phyloP scores from a whole-genome alignment of 2,329 filamentous ascomycete species.

The Arthrobotrys sphaeroides region DNA sequence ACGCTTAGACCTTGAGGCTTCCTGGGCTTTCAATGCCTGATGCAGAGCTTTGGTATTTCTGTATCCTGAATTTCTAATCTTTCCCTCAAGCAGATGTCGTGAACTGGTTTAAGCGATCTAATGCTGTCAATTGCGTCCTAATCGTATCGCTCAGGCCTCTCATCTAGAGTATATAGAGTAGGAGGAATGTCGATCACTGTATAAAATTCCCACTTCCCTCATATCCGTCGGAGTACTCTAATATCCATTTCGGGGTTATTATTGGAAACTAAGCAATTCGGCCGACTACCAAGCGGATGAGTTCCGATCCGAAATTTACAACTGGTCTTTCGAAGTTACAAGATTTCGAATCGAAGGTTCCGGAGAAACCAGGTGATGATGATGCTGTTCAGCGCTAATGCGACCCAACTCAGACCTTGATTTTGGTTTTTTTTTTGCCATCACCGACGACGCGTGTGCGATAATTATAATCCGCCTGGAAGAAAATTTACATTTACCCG shows the following conservation, averaged over 20 bases:
- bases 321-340: neutral
- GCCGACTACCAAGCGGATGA: too few species aligned
- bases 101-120: neutral
- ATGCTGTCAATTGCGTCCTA: neutral
- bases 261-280: neutral
- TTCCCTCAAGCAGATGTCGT: neutral
- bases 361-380: neutral
- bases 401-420: slow-evolving; percentile 8
- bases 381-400: neutral
- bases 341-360: neutral
- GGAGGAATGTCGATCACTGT: slow-evolving; percentile 26
- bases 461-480: neutral
- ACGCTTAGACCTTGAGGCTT: neutral
- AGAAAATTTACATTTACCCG: slow-evolving; percentile 4
- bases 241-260: slow-evolving; percentile 2
- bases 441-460: neutral
- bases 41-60: neutral
- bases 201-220: neutral
- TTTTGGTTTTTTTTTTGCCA: neutral
- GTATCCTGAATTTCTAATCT: too few species aligned
- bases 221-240: neutral
- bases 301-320: neutral
- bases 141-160: slow-evolving; percentile 28
- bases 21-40: neutral
- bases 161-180: slow-evolving; percentile 23